Evolutionary conservation across 352 stramenopile species (phyloP).

Genomic region (Thraustochytrium striatum): DNA sequence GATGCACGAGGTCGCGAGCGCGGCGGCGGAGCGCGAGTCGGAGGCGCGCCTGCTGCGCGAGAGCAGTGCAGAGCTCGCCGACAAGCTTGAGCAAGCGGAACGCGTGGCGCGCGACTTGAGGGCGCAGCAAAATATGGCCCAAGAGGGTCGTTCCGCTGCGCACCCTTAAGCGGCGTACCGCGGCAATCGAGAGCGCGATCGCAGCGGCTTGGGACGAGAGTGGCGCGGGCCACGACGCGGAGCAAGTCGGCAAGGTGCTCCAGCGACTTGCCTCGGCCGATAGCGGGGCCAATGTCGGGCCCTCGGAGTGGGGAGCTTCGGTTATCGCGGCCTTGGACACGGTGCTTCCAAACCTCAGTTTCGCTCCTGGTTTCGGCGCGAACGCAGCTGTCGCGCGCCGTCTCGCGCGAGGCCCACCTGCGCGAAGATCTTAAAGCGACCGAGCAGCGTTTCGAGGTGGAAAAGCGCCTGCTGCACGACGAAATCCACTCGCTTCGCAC

Average conservation of each 20-base stretch:
- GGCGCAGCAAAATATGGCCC: too few relatives aligned
- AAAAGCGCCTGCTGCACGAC: slow-evolving; percentile 33
- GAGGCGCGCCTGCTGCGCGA: not conserved
- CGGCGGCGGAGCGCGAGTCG: not conserved
- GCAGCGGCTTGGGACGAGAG: slow-evolving; percentile 19
- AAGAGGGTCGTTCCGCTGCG: too few relatives aligned
- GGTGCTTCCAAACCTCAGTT: slow-evolving; percentile 15
- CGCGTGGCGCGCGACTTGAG: too few relatives aligned
- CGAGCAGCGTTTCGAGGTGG: slow-evolving; percentile 20
- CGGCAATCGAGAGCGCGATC: slow-evolving; percentile 42
- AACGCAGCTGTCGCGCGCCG: not conserved
- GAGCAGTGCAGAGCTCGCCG: not conserved
- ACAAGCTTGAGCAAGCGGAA: too few relatives aligned
- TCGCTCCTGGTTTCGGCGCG: slow-evolving; percentile 23
- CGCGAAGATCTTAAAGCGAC: not conserved
- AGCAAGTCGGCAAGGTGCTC: slow-evolving; percentile 6
- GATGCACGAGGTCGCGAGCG: not conserved
- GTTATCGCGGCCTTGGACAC: slow-evolving; percentile 12
- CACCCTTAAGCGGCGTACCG: too few relatives aligned
- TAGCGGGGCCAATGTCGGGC: not conserved
- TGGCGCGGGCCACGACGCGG: not conserved
- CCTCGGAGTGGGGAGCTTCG: not conserved
- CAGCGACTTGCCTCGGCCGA: not conserved
- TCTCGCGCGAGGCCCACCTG: not conserved
- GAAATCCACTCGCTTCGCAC: slow-evolving; percentile 32